Evolutionary conservation across 2,329 filamentous ascomycete species (phyloP), one percentile per base, ranked within the genome.

Genomic region (Neobulgaria alba): DNA sequence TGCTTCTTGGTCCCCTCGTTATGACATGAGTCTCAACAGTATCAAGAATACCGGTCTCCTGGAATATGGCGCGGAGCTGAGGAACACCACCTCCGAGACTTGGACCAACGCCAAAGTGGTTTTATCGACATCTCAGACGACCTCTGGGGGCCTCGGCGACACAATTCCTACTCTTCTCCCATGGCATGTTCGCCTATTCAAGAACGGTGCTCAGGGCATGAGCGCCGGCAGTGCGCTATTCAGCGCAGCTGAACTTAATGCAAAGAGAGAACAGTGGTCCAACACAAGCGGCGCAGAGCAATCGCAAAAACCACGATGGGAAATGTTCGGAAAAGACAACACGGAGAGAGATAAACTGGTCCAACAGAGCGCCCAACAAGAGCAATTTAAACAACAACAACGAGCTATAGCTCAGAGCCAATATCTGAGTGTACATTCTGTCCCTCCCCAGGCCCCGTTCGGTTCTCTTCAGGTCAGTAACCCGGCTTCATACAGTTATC

Each of bases 11-110:
- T 55, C 55, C 8, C 66, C 69, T 23, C 63, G 67, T 12, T 73
- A 73, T 45, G 67, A 73, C 44, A 52, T 72, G 23, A 63, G 56
- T n/a, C 61, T 73, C 10, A 57, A 60, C 36, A 61, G 60, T 3
- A 46, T 54, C 29, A 56, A 58, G 14, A 46, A 50, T 8, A 54
- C 48, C 3, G 61, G 59, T 3, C 36, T 54, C 4, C 57, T 73
- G 31, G 59, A 65, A 15, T 73, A 73, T 46, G 63, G 66, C 16
- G 78, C 78, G 29, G 71, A 78, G 36, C 64, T 72, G 21, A 67
- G 63, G 16, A 68, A 75, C 49, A 59, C 57, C 10, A 70, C 67
- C 2, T 65, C 66, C 0, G 71, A 75, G 45, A 71, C 64, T 19
- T 73, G 66, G 62, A 59, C 60, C 3, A 63, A 70, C 47, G 61